Percentiles rank a stretch among this genome's conserved stretches.
Evolutionary conservation across 2,329 filamentous ascomycete genomes (phyloP).

Genomic region (Rhinocladiella similis): DNA sequence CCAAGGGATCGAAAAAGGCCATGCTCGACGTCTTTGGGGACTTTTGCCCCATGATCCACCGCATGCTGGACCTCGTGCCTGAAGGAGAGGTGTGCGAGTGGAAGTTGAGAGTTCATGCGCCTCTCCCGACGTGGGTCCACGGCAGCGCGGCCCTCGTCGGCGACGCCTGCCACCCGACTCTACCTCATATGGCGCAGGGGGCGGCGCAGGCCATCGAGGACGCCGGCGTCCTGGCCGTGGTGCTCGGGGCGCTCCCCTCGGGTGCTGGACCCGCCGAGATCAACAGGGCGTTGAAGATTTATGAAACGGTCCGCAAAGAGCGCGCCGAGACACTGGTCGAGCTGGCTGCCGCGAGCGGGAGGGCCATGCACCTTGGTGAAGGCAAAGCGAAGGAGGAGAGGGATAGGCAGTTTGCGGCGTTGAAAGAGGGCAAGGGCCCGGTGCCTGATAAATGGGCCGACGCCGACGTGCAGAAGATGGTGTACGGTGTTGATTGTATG

Average conservation of each 20-base stretch:
- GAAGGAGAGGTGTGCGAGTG: slow-evolving; percentile 68
- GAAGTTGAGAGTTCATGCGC: slow-evolving; percentile 63
- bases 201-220: slow-evolving; percentile 68
- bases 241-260: slow-evolving; percentile 48
- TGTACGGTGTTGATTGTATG: slow-evolving; percentile 65
- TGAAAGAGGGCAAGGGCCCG: slow-evolving; percentile 48
- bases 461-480: slow-evolving; percentile 66
- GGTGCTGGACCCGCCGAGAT: slow-evolving; percentile 46
- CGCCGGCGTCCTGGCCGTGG: slow-evolving; percentile 56
- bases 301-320: slow-evolving; percentile 57
- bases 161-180: slow-evolving; percentile 63
- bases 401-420: slow-evolving; percentile 57
- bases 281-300: slow-evolving; percentile 55
- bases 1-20: slow-evolving; percentile 58
- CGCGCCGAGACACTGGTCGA: slow-evolving; percentile 59
- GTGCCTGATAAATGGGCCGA: slow-evolving; percentile 71
- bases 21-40: slow-evolving; percentile 62
- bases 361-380: slow-evolving; percentile 57
- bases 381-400: slow-evolving; percentile 60
- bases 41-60: slow-evolving; percentile 62
- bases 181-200: slow-evolving; percentile 65
- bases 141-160: slow-evolving; percentile 56
- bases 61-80: slow-evolving; percentile 62
- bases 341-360: slow-evolving; percentile 55
- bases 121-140: slow-evolving; percentile 62